Evolutionary conservation across 257 asterid species (phyloP), one percentile per base, ranked within the genome.

Genomic region (Phtheirospermum japonicum): DNA sequence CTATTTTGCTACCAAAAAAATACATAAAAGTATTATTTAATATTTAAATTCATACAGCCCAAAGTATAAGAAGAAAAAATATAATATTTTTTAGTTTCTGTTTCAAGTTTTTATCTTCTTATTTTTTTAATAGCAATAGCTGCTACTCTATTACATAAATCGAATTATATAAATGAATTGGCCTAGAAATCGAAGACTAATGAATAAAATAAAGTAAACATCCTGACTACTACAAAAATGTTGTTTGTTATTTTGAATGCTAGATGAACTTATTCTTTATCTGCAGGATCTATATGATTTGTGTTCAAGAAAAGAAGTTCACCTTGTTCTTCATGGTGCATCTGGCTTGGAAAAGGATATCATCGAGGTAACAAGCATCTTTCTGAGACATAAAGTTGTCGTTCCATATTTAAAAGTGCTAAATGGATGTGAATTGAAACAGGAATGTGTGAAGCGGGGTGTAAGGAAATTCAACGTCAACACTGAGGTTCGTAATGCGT

Each of bases 271-370:
- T 64, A 39, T 61, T 36, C 7, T 9, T 19, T 57, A 9, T 67
- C 37, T 68, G 26, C 86, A 92, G 99, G 89, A 89, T 50, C 85
- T 92, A 46, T 77, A 82, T 72, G 85, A 67, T 61, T 72, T 89
- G 83, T 70, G 89, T 71, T 78, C 85, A 52, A 80, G 73, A 63
- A 80, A 76, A 75, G 96, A 94, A 57, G 94, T 86, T 71, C 73
- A 77, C 65, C 85, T 92, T 20, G 97, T 92, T 51, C 99, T 92
- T 67, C 99, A 92, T 37, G 99, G 99, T 5, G 99, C 99, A 42
- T 92, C 99, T 45, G 99, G 99, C 56, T 78, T 92, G 84, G 76
- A 78, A 5, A 79, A 83, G 85, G 85, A 89, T 32, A 78, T 82
- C 42, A 73, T 92, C 11, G 78, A 83, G 99, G 99, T 92, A 81